These are phyloP conservation scores for Anthostomella pinea DNA, from an alignment of 2,329 filamentous ascomycete genomes.

Conservation along the genomic window DNA sequence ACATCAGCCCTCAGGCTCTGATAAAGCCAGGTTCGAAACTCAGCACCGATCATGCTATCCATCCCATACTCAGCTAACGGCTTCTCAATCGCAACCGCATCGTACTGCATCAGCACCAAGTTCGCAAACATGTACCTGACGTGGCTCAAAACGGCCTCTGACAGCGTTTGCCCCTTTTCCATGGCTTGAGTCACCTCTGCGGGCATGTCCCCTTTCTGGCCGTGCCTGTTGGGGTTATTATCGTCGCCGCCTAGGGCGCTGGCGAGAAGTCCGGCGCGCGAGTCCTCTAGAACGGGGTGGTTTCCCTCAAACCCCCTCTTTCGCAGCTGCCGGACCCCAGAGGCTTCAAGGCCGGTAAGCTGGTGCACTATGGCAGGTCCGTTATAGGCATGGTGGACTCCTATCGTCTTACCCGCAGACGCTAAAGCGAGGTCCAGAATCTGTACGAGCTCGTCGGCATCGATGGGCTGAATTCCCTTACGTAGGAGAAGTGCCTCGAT, in stretches of 20 bases:
- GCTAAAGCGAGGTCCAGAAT: constrained; percentile 25
- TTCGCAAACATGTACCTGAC: constrained; percentile 8
- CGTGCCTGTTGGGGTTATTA: background rate
- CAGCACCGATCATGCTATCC: constrained; percentile 34
- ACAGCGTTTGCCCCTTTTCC: background rate
- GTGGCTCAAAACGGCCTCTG: constrained; percentile 7
- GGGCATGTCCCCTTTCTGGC: background rate
- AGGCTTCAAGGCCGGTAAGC: constrained; percentile 25
- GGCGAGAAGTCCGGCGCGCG: constrained; percentile 18
- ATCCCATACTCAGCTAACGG: constrained; percentile 25
- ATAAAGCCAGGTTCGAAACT: constrained; percentile 33
- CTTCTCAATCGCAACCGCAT: constrained; percentile 8
- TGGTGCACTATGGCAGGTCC: constrained; percentile 15
- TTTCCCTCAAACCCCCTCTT: constrained; percentile 18
- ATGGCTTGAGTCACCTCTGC: background rate
- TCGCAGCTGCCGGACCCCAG: constrained; percentile 16
- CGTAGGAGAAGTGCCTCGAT: constrained; percentile 16
- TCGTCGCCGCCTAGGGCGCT: constrained; percentile 2
- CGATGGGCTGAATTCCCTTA: constrained; percentile 18
- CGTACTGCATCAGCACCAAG: constrained; percentile 10
- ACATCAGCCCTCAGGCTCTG: constrained; percentile 30
- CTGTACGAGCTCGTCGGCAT: constrained; percentile 22
- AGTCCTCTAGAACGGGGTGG: constrained; percentile 11
- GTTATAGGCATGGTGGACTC: constrained; percentile 3
- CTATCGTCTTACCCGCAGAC: constrained; percentile 13